Evolutionary conservation across 2,329 filamentous ascomycete species (phyloP).

Genomic region (Botryotinia narcissicola): DNA sequence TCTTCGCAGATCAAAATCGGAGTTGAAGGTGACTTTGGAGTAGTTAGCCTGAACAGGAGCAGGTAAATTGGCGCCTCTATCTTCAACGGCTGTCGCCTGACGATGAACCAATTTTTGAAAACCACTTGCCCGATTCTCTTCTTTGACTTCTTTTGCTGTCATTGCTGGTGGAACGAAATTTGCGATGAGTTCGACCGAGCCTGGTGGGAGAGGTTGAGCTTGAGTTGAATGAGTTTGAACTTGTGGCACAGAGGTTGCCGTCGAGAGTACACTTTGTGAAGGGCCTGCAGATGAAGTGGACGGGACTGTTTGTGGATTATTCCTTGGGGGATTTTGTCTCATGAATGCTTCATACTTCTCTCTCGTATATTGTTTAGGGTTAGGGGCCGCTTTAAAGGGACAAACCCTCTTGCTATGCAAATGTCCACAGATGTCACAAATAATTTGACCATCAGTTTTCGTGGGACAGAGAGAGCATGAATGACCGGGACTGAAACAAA

Average conservation of each 20-base stretch:
- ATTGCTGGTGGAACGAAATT: not conserved
- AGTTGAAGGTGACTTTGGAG: conserved; percentile 13
- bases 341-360: not conserved
- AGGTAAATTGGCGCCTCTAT: not conserved
- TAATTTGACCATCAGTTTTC: too few relatives aligned
- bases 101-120: not conserved
- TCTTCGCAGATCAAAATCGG: not conserved
- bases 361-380: not conserved
- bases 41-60: conserved; percentile 37
- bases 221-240: not conserved
- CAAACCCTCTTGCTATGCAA: not conserved
- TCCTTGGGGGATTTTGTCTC: too few relatives aligned
- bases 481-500: not conserved
- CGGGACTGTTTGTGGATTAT: not conserved
- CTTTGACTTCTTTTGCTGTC: not conserved
- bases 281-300: not conserved
- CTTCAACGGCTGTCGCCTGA: not conserved
- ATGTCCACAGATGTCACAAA: not conserved
- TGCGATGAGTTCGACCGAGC: not conserved
- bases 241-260: not conserved
- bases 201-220: not conserved
- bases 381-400: not conserved
- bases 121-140: not conserved
- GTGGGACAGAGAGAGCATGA: not conserved
- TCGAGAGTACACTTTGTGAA: not conserved